Evolutionary conservation across 495 filamentous ascomycete genomes (phyloP), one percentile per base, ranked within the genome.

Genomic region (Penicillium samsonianum): DNA sequence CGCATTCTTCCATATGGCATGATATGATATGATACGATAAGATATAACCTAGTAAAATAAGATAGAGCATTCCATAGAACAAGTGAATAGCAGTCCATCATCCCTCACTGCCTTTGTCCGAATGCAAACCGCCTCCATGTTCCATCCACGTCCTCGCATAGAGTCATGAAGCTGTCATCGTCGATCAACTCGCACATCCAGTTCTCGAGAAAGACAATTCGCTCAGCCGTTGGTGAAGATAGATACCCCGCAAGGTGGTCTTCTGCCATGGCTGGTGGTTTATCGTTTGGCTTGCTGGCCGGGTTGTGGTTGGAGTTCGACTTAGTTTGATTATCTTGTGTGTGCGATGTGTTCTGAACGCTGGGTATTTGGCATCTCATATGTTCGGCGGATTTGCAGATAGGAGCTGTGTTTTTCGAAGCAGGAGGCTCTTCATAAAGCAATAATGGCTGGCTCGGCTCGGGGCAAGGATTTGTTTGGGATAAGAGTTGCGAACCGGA

Each of bases 181-280:
- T 77, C 62, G 3, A 81, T 55, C 44, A 75, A 69, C 25, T 72
- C 67, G 38, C 72, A 75, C 48, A 82, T 75, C 76, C 74, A 74
- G 11, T 71, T 70, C 26, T 79, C 69, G 17, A 82, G 57, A 4
- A 70, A 63, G 5, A 53, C 65, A 25, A 60, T 62, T 17, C 77
- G 68, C 43, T 78, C 74, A 12, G 62, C 41, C 0, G 73, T 70
- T 4, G 76, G 71, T 4, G 66, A 53, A 3, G 67, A 55, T 0
- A 71, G 53, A 44, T 72, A 81, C 25, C 40, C 25, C 1, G 73
- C 43, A 1, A 79, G 64, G 6, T 75, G 65, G 25, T 75, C 64
- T 47, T 67, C 65, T 17, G 56, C 38, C 3, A 60, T 61, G 12
- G 50, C 54, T 0, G 53, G 47, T 17, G 44, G 20, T 23, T 37